A percentile compares a stretch with the other conserved stretches of the same genome.
Evolutionary conservation across 1,139 yeast genomes (phyloP).

Genomic region (Blastobotrys raffinosifermentans): DNA sequence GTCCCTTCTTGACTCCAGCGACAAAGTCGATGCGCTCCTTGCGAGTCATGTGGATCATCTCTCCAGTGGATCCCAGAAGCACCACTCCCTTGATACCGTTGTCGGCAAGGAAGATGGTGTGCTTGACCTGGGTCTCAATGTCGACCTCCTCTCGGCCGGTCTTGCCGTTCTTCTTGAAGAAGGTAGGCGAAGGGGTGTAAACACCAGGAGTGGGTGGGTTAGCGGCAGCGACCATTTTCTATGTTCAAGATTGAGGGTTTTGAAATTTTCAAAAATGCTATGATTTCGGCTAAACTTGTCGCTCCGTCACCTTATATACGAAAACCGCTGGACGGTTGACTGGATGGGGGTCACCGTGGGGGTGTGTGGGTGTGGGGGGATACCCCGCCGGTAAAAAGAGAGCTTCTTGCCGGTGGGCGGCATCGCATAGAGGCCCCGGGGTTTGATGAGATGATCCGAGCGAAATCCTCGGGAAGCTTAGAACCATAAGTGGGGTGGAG

Average conservation of each 20-base stretch:
- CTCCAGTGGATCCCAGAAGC: constrained; percentile 48
- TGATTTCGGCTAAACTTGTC: too few relatives aligned
- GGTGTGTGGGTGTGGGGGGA: neutral
- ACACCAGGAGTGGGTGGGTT: constrained; percentile 34
- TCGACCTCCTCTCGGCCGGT: constrained; percentile 36
- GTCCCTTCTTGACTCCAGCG: constrained; percentile 32
- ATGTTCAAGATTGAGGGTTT: too few relatives aligned
- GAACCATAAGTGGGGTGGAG: too few relatives aligned
- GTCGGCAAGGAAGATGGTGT: constrained; percentile 37
- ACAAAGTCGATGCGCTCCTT: constrained; percentile 38
- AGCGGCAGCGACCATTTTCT: neutral
- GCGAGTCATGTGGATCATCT: constrained; percentile 42
- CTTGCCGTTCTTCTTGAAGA: constrained; percentile 37
- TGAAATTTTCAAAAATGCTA: too few relatives aligned
- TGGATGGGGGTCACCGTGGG: neutral
- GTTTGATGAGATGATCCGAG: too few relatives aligned
- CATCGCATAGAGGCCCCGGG: neutral
- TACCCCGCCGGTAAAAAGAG: neutral
- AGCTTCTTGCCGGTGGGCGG: neutral
- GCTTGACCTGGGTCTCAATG: constrained; percentile 39
- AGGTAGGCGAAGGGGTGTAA: constrained; percentile 47
- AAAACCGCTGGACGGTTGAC: too few relatives aligned
- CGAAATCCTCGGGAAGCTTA: too few relatives aligned
- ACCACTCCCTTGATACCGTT: constrained; percentile 45
- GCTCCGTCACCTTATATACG: too few relatives aligned